A percentile compares a stretch with the other conserved stretches of the same genome.
Conservation (phyloP, 192 early-diverging fungal genomes). For the Gaertneriomyces semiglobifer region DNA sequence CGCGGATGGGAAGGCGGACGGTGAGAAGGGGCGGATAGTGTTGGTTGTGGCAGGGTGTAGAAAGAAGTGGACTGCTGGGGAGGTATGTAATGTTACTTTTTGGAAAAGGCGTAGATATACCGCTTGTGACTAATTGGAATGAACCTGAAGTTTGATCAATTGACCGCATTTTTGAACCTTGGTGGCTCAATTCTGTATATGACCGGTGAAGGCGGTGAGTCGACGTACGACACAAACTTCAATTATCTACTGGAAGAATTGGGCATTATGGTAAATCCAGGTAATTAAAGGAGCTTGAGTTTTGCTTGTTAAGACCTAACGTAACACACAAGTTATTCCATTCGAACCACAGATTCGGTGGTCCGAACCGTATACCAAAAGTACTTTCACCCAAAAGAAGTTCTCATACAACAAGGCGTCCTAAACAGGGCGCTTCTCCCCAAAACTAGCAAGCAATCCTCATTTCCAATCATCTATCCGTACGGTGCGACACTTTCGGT, state of each 20-base stretch:
- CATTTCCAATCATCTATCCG: constrained; percentile 55
- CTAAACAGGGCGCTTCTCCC: constrained; percentile 41
- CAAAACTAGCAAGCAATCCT: constrained; percentile 6
- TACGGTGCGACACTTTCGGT: constrained; percentile 62
- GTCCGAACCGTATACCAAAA: constrained; percentile 58
- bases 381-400: constrained; percentile 65
- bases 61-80: too few species aligned
- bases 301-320: neutral
- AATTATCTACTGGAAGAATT: constrained; percentile 66
- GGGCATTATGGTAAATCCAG: constrained; percentile 61
- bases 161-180: constrained; percentile 55
- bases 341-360: constrained; percentile 45
- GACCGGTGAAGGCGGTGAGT: constrained; percentile 60
- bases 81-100: too few species aligned
- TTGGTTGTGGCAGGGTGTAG: too few species aligned
- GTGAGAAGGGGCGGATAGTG: too few species aligned
- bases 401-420: constrained; percentile 56
- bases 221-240: constrained; percentile 55
- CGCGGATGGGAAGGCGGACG: too few species aligned
- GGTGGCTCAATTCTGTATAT: constrained; percentile 64
- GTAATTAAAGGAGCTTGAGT: constrained; percentile 18
- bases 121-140: too few species aligned
- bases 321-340: neutral
- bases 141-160: constrained; percentile 44
- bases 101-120: too few species aligned